Conservation (phyloP, 2,329 filamentous ascomycete species). For the Beauveria scarabaeidicola region DNA sequence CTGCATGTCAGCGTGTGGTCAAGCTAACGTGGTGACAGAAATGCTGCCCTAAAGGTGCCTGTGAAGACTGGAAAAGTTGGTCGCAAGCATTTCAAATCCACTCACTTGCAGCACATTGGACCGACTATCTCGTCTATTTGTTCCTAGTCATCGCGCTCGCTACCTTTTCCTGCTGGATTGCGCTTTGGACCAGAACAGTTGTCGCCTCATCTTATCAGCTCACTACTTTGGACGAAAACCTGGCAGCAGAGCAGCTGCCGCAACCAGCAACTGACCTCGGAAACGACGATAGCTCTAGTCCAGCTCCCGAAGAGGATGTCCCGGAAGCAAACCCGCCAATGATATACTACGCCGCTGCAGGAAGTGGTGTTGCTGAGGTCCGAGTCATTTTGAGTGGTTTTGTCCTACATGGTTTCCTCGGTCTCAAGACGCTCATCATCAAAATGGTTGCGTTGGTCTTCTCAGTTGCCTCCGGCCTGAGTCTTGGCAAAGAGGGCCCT, state of each 20-base stretch:
- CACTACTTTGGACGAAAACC: constrained; percentile 84
- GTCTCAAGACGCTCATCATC: constrained; percentile 74
- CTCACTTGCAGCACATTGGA: constrained; percentile 45
- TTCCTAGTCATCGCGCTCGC: constrained; percentile 62
- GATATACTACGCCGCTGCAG: constrained; percentile 92
- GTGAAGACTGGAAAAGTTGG: constrained; percentile 50
- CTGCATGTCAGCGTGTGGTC: background rate
- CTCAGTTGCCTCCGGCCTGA: constrained; percentile 86
- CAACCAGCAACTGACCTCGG: constrained; percentile 30
- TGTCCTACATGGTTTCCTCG: constrained; percentile 90
- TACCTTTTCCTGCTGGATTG: constrained; percentile 65
- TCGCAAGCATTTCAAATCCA: constrained; percentile 38
- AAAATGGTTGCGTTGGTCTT: constrained; percentile 79
- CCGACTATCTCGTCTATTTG: constrained; percentile 74
- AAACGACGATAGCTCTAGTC: constrained; percentile 37
- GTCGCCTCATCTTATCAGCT: constrained; percentile 83
- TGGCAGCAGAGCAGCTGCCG: constrained; percentile 55
- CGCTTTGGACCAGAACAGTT: constrained; percentile 84
- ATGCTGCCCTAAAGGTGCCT: constrained; percentile 48
- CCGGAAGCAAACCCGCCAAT: constrained; percentile 52
- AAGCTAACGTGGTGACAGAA: constrained; percentile 25
- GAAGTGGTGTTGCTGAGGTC: constrained; percentile 93
- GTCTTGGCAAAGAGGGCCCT: constrained; percentile 87
- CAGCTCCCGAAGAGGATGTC: constrained; percentile 29
- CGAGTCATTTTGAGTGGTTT: constrained; percentile 98